A percentile compares a stretch with the other conserved stretches of the same genome.
Conservation (phyloP, 208 protist genomes). For the Naegleria fowleri region DNA sequence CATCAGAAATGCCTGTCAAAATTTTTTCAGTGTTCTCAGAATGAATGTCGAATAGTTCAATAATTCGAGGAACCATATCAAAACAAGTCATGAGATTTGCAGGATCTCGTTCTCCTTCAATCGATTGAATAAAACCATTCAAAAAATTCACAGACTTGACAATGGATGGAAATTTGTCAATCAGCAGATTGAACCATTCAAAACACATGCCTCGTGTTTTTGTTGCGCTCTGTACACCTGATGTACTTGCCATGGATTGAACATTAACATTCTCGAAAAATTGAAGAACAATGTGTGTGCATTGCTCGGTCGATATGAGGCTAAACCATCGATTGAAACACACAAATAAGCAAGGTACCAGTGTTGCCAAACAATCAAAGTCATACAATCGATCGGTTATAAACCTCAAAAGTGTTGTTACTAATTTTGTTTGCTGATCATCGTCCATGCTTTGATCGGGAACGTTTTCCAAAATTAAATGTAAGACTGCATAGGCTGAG, state of each 20-base stretch:
- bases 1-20: background rate
- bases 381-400: background rate
- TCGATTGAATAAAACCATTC: constrained; percentile 16
- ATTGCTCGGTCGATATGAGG: background rate
- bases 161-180: background rate
- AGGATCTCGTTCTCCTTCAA: constrained; percentile 24
- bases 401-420: background rate
- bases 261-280: background rate
- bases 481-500: background rate
- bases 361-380: background rate
- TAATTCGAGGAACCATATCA: background rate
- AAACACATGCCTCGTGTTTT: background rate
- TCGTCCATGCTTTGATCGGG: background rate
- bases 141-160: background rate
- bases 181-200: background rate
- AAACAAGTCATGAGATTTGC: background rate
- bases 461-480: background rate
- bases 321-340: background rate
- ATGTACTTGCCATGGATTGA: background rate
- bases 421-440: background rate
- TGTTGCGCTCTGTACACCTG: background rate
- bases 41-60: background rate
- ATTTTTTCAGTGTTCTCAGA: background rate
- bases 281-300: background rate
- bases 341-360: background rate